These are phyloP conservation scores for Ambrosiella cleistominuta DNA, from an alignment of 2,329 filamentous ascomycete species.

Conservation along the genomic window DNA sequence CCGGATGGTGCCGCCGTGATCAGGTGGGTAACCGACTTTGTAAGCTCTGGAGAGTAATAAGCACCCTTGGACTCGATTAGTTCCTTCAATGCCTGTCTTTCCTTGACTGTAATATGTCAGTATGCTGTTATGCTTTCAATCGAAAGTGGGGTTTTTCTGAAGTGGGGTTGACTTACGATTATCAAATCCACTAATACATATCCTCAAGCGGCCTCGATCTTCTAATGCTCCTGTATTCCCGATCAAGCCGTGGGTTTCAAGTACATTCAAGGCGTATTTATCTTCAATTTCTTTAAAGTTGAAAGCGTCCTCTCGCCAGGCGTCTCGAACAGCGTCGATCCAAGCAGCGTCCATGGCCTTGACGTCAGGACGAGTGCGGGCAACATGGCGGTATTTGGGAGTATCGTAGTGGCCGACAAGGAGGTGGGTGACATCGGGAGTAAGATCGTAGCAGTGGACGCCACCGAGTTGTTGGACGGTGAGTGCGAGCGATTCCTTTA, in stretches of 20 bases:
- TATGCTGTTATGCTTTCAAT: background rate
- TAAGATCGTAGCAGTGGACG: conserved; percentile 73
- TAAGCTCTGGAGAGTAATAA: conserved; percentile 75
- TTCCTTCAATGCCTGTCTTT: conserved; percentile 53
- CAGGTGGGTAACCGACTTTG: conserved; percentile 70
- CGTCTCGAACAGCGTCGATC: conserved; percentile 60
- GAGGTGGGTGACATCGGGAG: conserved; percentile 88
- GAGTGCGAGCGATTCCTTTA: conserved; percentile 36
- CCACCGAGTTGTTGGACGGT: conserved; percentile 71
- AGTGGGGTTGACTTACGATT: conserved; percentile 22
- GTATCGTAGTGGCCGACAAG: conserved; percentile 80
- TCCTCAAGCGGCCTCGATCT: conserved; percentile 27
- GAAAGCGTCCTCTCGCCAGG: conserved; percentile 72
- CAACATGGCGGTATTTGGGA: conserved; percentile 89
- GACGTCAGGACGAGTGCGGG: conserved; percentile 72
- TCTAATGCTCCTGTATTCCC: conserved; percentile 17
- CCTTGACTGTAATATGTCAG: conserved; percentile 28
- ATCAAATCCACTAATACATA: conserved; percentile 41
- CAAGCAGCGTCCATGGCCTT: conserved; percentile 66
- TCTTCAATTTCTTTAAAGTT: conserved; percentile 54
- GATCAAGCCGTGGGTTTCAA: conserved; percentile 36
- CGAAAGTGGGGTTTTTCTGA: background rate
- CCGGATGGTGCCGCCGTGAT: conserved; percentile 64
- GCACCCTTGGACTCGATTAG: conserved; percentile 55
- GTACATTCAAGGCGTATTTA: conserved; percentile 44